Evolutionary conservation across 768 basidiomycete species (phyloP).

Genomic region (Tulasnella sp.): DNA sequence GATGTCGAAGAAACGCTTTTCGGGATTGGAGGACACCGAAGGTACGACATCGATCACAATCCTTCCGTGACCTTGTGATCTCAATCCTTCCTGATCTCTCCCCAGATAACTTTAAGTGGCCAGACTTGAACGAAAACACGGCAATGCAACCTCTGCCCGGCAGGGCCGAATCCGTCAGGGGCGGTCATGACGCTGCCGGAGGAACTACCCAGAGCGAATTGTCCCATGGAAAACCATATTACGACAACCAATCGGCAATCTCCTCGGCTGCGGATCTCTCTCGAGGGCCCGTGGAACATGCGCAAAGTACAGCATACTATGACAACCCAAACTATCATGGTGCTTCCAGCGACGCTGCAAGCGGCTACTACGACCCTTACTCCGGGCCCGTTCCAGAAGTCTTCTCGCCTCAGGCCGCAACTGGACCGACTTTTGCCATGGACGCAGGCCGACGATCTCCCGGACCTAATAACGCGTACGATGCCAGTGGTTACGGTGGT

Average conservation of each 20-base stretch:
- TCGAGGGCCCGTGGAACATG: constrained; percentile 8
- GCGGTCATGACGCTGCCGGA: constrained; percentile 25
- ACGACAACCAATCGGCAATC: constrained; percentile 12
- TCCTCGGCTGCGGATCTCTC: constrained; percentile 16
- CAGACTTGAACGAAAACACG: constrained; percentile 54
- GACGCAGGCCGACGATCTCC: constrained; percentile 24
- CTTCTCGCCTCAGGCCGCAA: constrained; percentile 23
- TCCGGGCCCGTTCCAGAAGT: constrained; percentile 60
- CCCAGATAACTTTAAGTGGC: constrained; percentile 84
- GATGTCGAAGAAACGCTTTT: constrained; percentile 65
- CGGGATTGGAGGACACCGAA: constrained; percentile 53
- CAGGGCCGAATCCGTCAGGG: constrained; percentile 29
- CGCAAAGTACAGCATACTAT: constrained; percentile 21
- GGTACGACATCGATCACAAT: constrained; percentile 36
- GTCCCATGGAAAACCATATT: not conserved
- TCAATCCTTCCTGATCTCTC: not conserved
- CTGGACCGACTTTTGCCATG: not conserved
- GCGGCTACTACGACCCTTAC: constrained; percentile 67
- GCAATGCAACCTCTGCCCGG: constrained; percentile 53
- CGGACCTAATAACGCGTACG: constrained; percentile 17
- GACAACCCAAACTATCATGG: constrained; percentile 60
- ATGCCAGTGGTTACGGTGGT: constrained; percentile 17
- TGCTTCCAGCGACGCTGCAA: constrained; percentile 23
- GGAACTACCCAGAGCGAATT: constrained; percentile 1
- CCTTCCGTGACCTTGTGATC: not conserved